phyloP scores from a whole-genome alignment of 164 flowering plant species.

The Liriodendron chinense region DNA sequence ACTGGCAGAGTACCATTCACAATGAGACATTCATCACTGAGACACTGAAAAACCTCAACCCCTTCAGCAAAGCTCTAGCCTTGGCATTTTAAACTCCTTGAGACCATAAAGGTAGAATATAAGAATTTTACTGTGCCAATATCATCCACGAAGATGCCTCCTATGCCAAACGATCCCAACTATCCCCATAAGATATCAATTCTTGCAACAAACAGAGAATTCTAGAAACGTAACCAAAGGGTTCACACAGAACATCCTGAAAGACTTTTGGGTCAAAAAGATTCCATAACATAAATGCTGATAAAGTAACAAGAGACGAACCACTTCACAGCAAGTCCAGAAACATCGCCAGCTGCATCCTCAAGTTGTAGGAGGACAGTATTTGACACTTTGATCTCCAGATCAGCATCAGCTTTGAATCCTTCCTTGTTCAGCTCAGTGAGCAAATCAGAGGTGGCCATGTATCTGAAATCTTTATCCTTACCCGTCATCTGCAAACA shows the following conservation, averaged over 20 bases:
- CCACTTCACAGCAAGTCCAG: conserved; percentile 99
- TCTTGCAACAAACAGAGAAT: too few relatives aligned
- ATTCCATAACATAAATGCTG: neutral
- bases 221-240: too few relatives aligned
- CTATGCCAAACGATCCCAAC: neutral
- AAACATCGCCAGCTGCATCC: conserved; percentile 97
- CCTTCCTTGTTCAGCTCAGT: conserved; percentile 81
- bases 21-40: neutral
- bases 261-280: neutral
- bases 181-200: too few relatives aligned
- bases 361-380: conserved; percentile 88
- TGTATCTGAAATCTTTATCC: conserved; percentile 96
- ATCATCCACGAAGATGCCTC: neutral
- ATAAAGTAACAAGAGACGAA: conserved; percentile 16
- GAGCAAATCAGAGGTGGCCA: conserved; percentile 97
- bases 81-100: too few relatives aligned
- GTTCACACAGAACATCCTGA: neutral
- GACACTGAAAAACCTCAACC: neutral
- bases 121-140: neutral
- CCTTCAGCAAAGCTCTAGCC: neutral
- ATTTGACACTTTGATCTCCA: conserved; percentile 70
- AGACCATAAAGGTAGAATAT: neutral
- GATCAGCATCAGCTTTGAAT: conserved; percentile 73
- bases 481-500: conserved; percentile 89
- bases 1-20: neutral